Conservation (phyloP, 2,329 filamentous ascomycete species). For the Stachybotrys chlorohalonatus region DNA sequence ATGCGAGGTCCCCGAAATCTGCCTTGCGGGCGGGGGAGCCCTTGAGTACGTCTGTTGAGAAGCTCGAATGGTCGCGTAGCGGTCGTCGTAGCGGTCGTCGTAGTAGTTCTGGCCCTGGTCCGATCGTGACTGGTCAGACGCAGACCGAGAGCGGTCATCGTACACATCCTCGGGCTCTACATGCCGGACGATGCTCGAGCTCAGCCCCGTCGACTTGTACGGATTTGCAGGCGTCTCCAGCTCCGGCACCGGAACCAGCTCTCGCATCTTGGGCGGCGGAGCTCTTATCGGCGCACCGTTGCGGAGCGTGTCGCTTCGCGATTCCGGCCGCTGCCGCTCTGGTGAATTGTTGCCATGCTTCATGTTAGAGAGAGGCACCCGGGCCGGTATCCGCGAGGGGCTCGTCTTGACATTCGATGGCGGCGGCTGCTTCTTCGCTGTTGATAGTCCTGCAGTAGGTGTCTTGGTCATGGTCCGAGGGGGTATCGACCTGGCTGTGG, state of each 20-base stretch:
- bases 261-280: constrained; percentile 88
- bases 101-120: constrained; percentile 19
- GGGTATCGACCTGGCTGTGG: constrained; percentile 20
- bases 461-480: constrained; percentile 43
- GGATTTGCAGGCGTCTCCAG: constrained; percentile 40
- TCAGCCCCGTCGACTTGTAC: constrained; percentile 38
- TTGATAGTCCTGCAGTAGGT: constrained; percentile 32
- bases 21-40: constrained; percentile 39
- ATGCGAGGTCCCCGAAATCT: constrained; percentile 57
- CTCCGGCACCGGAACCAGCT: constrained; percentile 48
- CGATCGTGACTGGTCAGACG: constrained; percentile 29
- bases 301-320: constrained; percentile 37
- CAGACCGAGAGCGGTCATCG: constrained; percentile 47
- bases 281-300: constrained; percentile 51
- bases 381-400: constrained; percentile 53
- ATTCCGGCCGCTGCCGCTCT: constrained; percentile 50
- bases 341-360: constrained; percentile 71
- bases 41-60: constrained; percentile 28
- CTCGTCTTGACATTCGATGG: constrained; percentile 18
- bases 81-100: constrained; percentile 26
- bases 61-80: constrained; percentile 31
- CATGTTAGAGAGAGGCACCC: constrained; percentile 60
- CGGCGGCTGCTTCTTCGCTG: constrained; percentile 18
- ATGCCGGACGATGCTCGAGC: constrained; percentile 48
- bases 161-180: constrained; percentile 78